Conservation (phyloP, 2,329 filamentous ascomycete species). For the Alternaria consortialis region DNA sequence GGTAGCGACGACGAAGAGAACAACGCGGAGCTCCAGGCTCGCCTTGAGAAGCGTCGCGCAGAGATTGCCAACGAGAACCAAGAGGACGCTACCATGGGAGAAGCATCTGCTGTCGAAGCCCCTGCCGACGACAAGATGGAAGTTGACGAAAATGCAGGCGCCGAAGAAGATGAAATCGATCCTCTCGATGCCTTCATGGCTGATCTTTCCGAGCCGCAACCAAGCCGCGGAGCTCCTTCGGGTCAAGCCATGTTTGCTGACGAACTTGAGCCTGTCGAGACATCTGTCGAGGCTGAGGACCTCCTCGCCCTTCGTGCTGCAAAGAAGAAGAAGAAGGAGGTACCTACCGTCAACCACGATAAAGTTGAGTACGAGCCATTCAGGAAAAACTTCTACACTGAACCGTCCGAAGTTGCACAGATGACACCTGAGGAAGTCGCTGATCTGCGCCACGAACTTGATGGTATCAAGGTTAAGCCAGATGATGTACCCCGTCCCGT, state of each 20-base stretch:
- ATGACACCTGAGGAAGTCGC: slow-evolving; percentile 86
- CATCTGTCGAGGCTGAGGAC: slow-evolving; percentile 68
- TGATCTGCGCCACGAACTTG: slow-evolving; percentile 83
- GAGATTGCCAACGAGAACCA: slow-evolving; percentile 66
- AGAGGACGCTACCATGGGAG: slow-evolving; percentile 57
- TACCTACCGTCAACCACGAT: slow-evolving; percentile 85
- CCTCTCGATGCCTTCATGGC: slow-evolving; percentile 98
- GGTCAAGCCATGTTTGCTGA: slow-evolving; percentile 90
- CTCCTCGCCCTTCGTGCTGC: slow-evolving; percentile 62
- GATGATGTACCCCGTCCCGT: slow-evolving; percentile 92
- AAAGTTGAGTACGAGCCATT: slow-evolving; percentile 88
- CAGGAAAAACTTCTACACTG: slow-evolving; percentile 93
- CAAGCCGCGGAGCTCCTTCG: slow-evolving; percentile 64
- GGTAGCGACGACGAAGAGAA: slow-evolving; percentile 88
- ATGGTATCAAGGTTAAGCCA: slow-evolving; percentile 84
- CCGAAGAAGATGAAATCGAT: slow-evolving; percentile 78
- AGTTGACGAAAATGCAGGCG: slow-evolving; percentile 57
- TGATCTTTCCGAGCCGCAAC: slow-evolving; percentile 57
- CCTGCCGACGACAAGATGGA: slow-evolving; percentile 62
- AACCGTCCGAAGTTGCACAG: slow-evolving; percentile 82
- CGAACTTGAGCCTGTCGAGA: slow-evolving; percentile 74
- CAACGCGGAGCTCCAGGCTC: slow-evolving; percentile 83
- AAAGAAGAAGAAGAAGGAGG: slow-evolving; percentile 91
- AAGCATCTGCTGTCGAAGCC: slow-evolving; percentile 44
- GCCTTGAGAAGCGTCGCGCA: slow-evolving; percentile 76